Base-by-base conservation (phyloP, 1,284 basidiomycete genomes). In the Apiotrichum domesticum region DNA sequence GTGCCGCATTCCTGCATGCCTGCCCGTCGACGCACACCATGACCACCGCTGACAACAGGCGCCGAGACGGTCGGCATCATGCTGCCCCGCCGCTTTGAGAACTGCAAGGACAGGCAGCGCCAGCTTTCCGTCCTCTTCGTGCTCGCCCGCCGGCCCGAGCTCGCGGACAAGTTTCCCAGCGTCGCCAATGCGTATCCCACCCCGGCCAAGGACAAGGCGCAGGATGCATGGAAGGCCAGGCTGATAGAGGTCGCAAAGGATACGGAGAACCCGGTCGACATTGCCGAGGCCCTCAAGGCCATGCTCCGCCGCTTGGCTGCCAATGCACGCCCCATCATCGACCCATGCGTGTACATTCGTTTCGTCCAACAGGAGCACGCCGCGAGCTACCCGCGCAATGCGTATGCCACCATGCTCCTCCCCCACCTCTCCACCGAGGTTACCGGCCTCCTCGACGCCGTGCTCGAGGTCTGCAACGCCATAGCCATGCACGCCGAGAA, bases 281-380 rank as follows among this genome's bases (percentile, higher is more conserved):
- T 70, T 6, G 65, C 67, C 33, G 69, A 70, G 51, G 52, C 53
- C 1, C 61, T 72, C 51, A 69, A 69, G 59, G 64, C 56, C 35
- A 54, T 65, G 33, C 59, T 70, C 1, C 62, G 67, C 9, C 70
- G 66, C 0, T 50, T 67, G 13, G 46, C 52, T n/a, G 44, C 46
- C 45, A 43, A 14, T 29, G 35, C 46, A 4, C 51, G 54, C 14
- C 55, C 52, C 6, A 56, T 47, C 40, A 57, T 61, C 46, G 52
- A 58, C 49, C 57, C 54, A 4, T 51, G 55, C 21, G 46, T 51
- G 41, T 74, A 73, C 52, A 48, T 57, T 49, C 58, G 56, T 32
- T 74, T 73, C 47, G 67, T 69, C 9, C 60, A 65, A 49, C 63
- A 62, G 51, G 72, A 74, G 52, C 63, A 63, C 43, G 67, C 67